phyloP scores from a whole-genome alignment of 2,329 filamentous ascomycete species.

The Bimuria novae-zelandiae region DNA sequence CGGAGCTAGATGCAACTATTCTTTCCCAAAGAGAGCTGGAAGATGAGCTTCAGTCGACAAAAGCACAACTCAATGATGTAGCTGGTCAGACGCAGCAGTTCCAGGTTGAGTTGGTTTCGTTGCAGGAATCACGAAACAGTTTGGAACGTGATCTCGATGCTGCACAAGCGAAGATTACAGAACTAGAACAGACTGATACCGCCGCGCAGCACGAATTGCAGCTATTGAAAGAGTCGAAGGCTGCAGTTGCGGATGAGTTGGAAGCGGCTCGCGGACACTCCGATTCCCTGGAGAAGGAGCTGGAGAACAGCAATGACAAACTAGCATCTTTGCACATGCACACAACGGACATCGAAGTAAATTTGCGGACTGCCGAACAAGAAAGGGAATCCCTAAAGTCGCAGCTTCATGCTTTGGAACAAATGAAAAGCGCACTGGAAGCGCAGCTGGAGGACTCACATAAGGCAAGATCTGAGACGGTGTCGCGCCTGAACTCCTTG shows the following conservation, averaged over 20 bases:
- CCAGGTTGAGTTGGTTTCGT: slow-evolving; percentile 25
- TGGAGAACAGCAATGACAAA: slow-evolving; percentile 26
- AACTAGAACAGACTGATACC: slow-evolving; percentile 23
- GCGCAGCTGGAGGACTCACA: slow-evolving; percentile 24
- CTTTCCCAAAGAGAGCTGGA: slow-evolving; percentile 24
- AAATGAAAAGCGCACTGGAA: slow-evolving; percentile 21
- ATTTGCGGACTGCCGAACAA: slow-evolving; percentile 26
- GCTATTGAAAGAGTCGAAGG: slow-evolving; percentile 23
- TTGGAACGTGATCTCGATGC: slow-evolving; percentile 26
- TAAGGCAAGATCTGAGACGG: slow-evolving; percentile 18
- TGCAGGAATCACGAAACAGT: slow-evolving; percentile 21
- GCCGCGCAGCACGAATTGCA: slow-evolving; percentile 25
- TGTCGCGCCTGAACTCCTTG: slow-evolving; percentile 18
- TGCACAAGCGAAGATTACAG: slow-evolving; percentile 25
- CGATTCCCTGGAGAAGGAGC: slow-evolving; percentile 23
- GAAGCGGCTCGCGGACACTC: slow-evolving; percentile 23
- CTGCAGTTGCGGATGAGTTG: slow-evolving; percentile 26
- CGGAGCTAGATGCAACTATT: slow-evolving; percentile 29
- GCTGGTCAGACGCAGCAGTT: slow-evolving; percentile 17
- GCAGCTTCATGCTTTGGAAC: slow-evolving; percentile 28
- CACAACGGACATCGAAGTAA: slow-evolving; percentile 22
- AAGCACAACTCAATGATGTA: slow-evolving; percentile 22
- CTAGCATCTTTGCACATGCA: slow-evolving; percentile 30
- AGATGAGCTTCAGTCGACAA: slow-evolving; percentile 20
- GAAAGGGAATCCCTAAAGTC: slow-evolving; percentile 22